Conservation (phyloP, 2,329 filamentous ascomycete genomes). For the Anisogramma anomala region DNA sequence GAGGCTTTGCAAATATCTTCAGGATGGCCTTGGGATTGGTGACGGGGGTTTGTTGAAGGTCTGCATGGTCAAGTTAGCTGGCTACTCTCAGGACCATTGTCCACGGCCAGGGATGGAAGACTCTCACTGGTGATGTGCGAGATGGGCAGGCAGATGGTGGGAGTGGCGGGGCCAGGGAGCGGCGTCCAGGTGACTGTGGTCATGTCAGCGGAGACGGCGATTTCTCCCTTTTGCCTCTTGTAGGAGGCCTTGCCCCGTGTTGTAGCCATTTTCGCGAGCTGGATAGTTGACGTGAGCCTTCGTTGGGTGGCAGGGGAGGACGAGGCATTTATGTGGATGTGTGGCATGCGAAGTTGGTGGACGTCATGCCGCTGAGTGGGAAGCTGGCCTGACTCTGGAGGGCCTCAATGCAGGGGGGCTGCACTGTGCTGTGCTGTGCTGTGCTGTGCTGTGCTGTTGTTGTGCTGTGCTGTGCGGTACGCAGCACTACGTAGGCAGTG, state of each 20-base stretch:
- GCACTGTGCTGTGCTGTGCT: no score
- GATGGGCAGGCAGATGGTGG: slow-evolving; percentile 58
- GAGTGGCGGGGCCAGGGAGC: slow-evolving; percentile 47
- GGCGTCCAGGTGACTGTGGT: slow-evolving; percentile 74
- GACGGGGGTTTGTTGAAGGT: slow-evolving; percentile 90
- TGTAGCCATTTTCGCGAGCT: slow-evolving; percentile 35
- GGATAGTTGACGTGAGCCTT: neutral
- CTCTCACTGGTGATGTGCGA: slow-evolving; percentile 68
- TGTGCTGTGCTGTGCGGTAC: no score
- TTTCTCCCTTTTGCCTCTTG: slow-evolving; percentile 89
- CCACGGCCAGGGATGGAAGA: neutral
- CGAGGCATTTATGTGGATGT: neutral
- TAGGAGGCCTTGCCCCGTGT: slow-evolving; percentile 62
- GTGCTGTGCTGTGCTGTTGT: no score
- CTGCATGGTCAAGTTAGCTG: slow-evolving; percentile 32
- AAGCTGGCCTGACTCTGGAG: neutral
- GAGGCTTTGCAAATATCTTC: slow-evolving; percentile 70
- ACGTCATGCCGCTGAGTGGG: neutral
- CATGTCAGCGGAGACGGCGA: slow-evolving; percentile 64
- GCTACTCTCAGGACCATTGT: neutral
- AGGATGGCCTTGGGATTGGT: slow-evolving; percentile 84
- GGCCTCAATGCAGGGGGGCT: no score
- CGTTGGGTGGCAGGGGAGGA: neutral
- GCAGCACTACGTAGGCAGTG: no score
- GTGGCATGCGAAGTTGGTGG: slow-evolving; percentile 1